Conservation (phyloP, 2,329 filamentous ascomycete species). For the Claviceps arundinis region DNA sequence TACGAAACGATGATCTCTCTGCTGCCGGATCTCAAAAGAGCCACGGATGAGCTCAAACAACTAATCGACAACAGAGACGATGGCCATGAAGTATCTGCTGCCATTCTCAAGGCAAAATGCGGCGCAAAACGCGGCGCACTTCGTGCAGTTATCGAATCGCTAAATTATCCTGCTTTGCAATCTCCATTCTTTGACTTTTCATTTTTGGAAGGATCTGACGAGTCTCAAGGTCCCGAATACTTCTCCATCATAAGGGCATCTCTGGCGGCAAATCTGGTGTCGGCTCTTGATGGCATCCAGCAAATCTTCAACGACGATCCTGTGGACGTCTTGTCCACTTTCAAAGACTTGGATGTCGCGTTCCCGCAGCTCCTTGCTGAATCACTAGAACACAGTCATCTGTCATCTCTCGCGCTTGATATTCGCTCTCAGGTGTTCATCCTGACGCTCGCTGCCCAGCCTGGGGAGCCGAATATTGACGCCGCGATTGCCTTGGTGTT, state of each 20-base stretch:
- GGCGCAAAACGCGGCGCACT: not conserved
- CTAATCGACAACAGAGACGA: conserved; percentile 1
- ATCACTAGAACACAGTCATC: conserved; percentile 8
- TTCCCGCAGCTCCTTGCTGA: conserved; percentile 18
- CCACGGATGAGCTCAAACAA: conserved; percentile 3
- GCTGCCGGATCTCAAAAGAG: conserved; percentile 2
- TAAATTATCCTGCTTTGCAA: not conserved
- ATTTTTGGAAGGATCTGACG: conserved; percentile 5
- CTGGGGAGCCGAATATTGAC: conserved; percentile 6
- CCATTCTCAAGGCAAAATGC: not conserved
- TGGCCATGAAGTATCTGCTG: not conserved
- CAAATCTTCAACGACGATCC: conserved; percentile 4
- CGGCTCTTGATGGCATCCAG: conserved; percentile 18
- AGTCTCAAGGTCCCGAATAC: not conserved
- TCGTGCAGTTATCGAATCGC: not conserved
- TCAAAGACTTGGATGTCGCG: conserved; percentile 18
- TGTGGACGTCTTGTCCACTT: conserved; percentile 13
- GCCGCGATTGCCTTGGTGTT: conserved; percentile 18
- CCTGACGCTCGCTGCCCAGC: conserved; percentile 11
- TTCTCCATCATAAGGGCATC: conserved; percentile 8
- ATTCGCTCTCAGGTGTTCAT: conserved; percentile 25
- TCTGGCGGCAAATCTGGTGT: conserved; percentile 22
- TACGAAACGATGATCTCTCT: not conserved
- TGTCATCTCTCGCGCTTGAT: conserved; percentile 16
- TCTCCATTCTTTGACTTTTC: conserved; percentile 17